Evolutionary conservation across 108 stramenopile genomes (phyloP).

Genomic region (Fistulifera solaris): DNA sequence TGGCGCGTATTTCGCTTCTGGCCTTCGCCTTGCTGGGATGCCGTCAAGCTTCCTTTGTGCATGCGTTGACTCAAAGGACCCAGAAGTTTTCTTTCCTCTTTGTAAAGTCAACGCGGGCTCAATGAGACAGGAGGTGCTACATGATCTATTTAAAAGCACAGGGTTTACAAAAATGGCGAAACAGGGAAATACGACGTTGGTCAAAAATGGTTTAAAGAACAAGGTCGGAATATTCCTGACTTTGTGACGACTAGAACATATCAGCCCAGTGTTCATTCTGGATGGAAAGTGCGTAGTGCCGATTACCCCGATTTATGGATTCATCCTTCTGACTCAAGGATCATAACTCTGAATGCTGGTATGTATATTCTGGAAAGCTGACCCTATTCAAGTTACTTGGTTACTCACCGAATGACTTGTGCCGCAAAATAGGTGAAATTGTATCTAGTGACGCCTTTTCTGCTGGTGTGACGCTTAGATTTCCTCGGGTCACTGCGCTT

Average conservation of each 20-base stretch:
- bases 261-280: slow-evolving; percentile 37
- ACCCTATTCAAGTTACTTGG: too few species aligned
- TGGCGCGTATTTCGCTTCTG: slow-evolving; percentile 36
- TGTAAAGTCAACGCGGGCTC: slow-evolving; percentile 44
- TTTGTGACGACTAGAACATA: slow-evolving; percentile 56
- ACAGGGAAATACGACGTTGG: slow-evolving; percentile 49
- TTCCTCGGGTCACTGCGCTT: slow-evolving; percentile 57
- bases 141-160: slow-evolving; percentile 28
- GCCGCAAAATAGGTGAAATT: slow-evolving; percentile 29
- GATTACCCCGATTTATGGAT: slow-evolving; percentile 60
- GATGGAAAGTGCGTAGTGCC: slow-evolving; percentile 46
- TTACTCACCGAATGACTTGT: too few species aligned
- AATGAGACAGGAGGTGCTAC: slow-evolving; percentile 15
- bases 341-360: slow-evolving; percentile 58
- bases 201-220: slow-evolving; percentile 45
- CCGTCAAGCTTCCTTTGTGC: slow-evolving; percentile 53
- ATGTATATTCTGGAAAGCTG: too few species aligned
- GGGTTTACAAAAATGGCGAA: slow-evolving; percentile 33
- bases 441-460: slow-evolving; percentile 32
- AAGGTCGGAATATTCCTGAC: slow-evolving; percentile 38
- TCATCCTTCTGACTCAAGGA: slow-evolving; percentile 66
- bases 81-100: slow-evolving; percentile 43
- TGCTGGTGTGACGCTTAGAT: slow-evolving; percentile 62
- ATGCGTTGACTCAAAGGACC: slow-evolving; percentile 43
- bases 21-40: slow-evolving; percentile 29